Conservation (phyloP, 139 green algal genomes). For the Astrephomene gubernaculifera region DNA sequence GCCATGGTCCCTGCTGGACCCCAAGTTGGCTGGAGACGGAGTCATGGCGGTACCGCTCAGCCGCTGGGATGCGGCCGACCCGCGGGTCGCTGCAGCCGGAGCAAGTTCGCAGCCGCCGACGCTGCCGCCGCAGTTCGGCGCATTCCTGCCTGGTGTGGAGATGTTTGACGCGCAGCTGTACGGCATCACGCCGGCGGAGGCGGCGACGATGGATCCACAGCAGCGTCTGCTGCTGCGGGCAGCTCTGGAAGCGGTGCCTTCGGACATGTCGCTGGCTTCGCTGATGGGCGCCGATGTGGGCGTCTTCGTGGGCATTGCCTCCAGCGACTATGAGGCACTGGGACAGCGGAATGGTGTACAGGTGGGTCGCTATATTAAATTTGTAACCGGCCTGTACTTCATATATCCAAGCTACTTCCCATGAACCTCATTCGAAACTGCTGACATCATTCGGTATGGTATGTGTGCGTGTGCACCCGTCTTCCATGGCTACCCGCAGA, state of each 20-base stretch:
- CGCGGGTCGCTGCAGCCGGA: neutral
- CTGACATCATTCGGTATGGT: too few relatives aligned
- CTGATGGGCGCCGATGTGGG: slow-evolving; percentile 44
- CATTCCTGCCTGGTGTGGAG: slow-evolving; percentile 73
- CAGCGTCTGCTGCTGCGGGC: slow-evolving; percentile 81
- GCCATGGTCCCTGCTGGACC: slow-evolving; percentile 26
- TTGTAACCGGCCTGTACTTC: too few relatives aligned
- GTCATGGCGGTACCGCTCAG: slow-evolving; percentile 46
- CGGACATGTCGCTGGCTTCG: neutral
- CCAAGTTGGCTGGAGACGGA: slow-evolving; percentile 15
- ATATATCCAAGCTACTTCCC: too few relatives aligned
- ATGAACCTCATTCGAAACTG: too few relatives aligned
- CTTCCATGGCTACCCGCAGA: too few relatives aligned
- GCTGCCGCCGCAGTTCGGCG: slow-evolving; percentile 71
- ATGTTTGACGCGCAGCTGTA: slow-evolving; percentile 67
- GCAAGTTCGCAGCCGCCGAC: neutral
- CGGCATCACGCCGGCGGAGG: slow-evolving; percentile 70
- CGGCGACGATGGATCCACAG: slow-evolving; percentile 83
- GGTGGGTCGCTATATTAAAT: slow-evolving; percentile 39
- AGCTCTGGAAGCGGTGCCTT: slow-evolving; percentile 44
- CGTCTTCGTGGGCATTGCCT: slow-evolving; percentile 78
- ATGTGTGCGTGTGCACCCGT: too few relatives aligned
- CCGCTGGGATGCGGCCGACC: slow-evolving; percentile 63
- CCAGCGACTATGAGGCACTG: slow-evolving; percentile 74
- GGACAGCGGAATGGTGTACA: slow-evolving; percentile 43